These are phyloP conservation scores for Panicum virgatum DNA, from an alignment of 202 grass and related monocot species.

Conservation along the genomic window DNA sequence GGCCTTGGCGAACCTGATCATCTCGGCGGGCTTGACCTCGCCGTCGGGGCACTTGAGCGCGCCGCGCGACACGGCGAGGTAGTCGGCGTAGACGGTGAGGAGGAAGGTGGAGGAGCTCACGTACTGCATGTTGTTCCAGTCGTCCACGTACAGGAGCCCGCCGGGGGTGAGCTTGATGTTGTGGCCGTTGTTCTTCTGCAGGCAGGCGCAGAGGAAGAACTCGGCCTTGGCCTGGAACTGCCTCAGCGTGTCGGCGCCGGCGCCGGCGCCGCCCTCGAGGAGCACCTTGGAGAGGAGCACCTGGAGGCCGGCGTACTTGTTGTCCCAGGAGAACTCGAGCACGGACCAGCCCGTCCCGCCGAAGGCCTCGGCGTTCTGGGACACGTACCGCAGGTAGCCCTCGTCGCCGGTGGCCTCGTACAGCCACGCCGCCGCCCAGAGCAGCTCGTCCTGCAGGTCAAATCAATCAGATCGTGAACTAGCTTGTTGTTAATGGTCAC, in stretches of 20 bases:
- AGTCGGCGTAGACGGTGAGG: conserved; percentile 76
- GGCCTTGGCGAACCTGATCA: conserved; percentile 57
- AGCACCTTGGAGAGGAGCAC: conserved; percentile 80
- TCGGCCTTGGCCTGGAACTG: conserved; percentile 91
- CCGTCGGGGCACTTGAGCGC: conserved; percentile 68
- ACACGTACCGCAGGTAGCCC: conserved; percentile 61
- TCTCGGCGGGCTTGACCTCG: conserved; percentile 54
- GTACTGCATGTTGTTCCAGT: conserved; percentile 97
- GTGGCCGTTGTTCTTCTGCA: conserved; percentile 84
- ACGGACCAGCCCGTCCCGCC: conserved; percentile 86
- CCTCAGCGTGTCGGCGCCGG: conserved; percentile 46
- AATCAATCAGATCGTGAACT: no score
- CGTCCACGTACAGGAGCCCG: conserved; percentile 68
- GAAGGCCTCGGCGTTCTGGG: conserved; percentile 56
- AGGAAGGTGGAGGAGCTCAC: conserved; percentile 72
- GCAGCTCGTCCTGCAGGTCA: conserved; percentile 72
- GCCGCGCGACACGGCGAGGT: conserved; percentile 44
- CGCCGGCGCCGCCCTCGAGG: conserved; percentile 32
- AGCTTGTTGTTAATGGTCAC: no score
- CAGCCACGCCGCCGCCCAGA: conserved; percentile 91
- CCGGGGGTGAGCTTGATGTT: conserved; percentile 73
- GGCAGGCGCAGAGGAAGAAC: conserved; percentile 89
- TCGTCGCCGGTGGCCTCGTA: conserved; percentile 73
- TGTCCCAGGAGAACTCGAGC: conserved; percentile 91
- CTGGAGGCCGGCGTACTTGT: conserved; percentile 92